Evolutionary conservation across 768 basidiomycete species (phyloP).

Genomic region (Phlebiopsis flavidoalba): DNA sequence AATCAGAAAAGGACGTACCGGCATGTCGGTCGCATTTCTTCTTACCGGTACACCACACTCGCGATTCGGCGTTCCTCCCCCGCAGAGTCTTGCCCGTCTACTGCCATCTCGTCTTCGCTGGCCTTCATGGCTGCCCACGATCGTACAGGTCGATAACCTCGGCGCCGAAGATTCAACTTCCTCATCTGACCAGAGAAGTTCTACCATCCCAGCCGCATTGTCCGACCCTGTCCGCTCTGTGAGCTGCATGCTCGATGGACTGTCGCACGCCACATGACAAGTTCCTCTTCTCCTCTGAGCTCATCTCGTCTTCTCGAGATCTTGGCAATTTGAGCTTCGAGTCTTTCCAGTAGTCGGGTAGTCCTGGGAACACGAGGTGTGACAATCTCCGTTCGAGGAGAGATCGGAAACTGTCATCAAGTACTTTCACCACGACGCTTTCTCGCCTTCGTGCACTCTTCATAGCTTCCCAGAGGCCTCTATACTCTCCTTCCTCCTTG

Average conservation of each 20-base stretch:
- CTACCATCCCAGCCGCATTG: slow-evolving; percentile 90
- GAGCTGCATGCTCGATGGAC: slow-evolving; percentile 62
- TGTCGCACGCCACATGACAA: slow-evolving; percentile 64
- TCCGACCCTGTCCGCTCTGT: slow-evolving; percentile 55
- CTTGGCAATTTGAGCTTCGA: slow-evolving; percentile 49
- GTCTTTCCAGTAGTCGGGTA: slow-evolving; percentile 49
- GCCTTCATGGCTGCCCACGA: slow-evolving; percentile 20
- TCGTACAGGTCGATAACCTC: slow-evolving; percentile 70
- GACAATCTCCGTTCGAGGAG: slow-evolving; percentile 18
- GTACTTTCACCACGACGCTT: not conserved
- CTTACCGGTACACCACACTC: slow-evolving; percentile 80
- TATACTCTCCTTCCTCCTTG: slow-evolving; percentile 65
- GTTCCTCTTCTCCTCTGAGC: slow-evolving; percentile 64
- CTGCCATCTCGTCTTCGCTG: slow-evolving; percentile 35
- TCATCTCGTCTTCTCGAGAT: slow-evolving; percentile 58
- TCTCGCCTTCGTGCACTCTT: slow-evolving; percentile 1
- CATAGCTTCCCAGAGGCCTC: slow-evolving; percentile 20
- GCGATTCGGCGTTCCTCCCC: slow-evolving; percentile 21
- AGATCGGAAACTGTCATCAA: not conserved
- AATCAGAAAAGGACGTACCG: slow-evolving; percentile 37
- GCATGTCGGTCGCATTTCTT: slow-evolving; percentile 74
- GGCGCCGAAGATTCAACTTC: slow-evolving; percentile 65
- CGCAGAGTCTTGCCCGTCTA: slow-evolving; percentile 20
- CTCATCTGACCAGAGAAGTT: slow-evolving; percentile 75
- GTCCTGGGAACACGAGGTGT: slow-evolving; percentile 40